phyloP scores from a whole-genome alignment of 2,329 filamentous ascomycete genomes.

The Phialocephala subalpina region DNA sequence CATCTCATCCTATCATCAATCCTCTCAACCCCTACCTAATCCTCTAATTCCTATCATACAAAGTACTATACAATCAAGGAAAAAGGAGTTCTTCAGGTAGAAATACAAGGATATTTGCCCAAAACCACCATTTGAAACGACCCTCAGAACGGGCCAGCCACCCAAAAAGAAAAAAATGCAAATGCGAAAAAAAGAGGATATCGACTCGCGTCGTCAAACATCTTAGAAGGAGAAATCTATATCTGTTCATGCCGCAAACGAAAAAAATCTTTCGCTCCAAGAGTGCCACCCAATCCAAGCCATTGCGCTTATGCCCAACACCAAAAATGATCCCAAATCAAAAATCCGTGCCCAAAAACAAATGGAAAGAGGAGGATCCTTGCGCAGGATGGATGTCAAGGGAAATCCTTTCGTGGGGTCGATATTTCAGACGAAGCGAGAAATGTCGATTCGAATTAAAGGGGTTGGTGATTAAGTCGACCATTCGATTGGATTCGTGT shows the following conservation, averaged over 20 bases:
- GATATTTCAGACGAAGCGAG: neutral
- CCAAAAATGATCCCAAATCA: neutral
- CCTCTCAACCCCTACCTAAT: neutral
- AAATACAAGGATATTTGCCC: slow-evolving; percentile 7
- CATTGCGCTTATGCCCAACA: slow-evolving; percentile 7
- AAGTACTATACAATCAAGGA: neutral
- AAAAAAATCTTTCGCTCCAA: neutral
- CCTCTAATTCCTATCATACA: slow-evolving; percentile 5
- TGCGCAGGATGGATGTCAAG: neutral
- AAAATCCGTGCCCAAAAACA: slow-evolving; percentile 4
- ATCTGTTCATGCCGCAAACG: neutral
- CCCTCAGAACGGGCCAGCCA: neutral
- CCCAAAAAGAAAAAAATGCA: neutral
- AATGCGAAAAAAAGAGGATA: neutral
- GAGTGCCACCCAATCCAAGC: neutral
- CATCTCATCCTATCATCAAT: neutral
- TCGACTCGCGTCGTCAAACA: slow-evolving; percentile 8
- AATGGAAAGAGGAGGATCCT: neutral
- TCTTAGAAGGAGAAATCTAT: slow-evolving; percentile 1
- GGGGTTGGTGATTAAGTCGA: neutral
- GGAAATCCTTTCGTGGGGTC: neutral
- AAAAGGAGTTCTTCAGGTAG: neutral
- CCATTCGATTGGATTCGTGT: neutral
- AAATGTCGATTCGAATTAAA: neutral
- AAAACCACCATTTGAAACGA: neutral